These are phyloP conservation scores for Hanseniaspora mollemarum DNA, from an alignment of 805 yeast species.

Conservation along the genomic window DNA sequence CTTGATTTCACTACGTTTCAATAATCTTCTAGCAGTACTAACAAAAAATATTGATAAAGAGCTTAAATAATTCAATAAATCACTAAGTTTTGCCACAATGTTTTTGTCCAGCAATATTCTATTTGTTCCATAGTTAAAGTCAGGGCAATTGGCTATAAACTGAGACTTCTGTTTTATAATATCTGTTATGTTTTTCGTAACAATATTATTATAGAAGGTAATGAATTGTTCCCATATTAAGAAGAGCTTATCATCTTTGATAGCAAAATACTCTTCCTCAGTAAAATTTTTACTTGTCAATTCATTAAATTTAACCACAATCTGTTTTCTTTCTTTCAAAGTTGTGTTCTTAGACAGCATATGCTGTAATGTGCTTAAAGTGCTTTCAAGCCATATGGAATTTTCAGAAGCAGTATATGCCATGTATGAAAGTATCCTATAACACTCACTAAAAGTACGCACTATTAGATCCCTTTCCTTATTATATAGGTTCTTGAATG, in stretches of 20 bases:
- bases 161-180: neutral
- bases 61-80: conserved; percentile 3
- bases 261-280: neutral
- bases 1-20: neutral
- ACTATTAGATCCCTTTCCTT: no score
- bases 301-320: neutral
- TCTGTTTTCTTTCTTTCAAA: conserved; percentile 1
- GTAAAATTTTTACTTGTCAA: neutral
- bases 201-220: neutral
- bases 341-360: neutral
- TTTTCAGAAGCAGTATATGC: neutral
- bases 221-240: neutral
- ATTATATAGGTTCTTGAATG: no score
- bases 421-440: no score
- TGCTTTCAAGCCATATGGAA: neutral
- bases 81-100: neutral
- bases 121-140: neutral
- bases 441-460: no score
- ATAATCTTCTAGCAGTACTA: neutral
- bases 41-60: conserved; percentile 1
- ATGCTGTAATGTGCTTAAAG: neutral
- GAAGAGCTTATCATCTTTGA: neutral
- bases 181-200: conserved; percentile 5
- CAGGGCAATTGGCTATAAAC: neutral
- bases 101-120: neutral